A percentile compares a stretch with the other conserved stretches of the same genome.
Conservation (phyloP, 2,329 filamentous ascomycete species). For the Trichoderma polysporum region DNA sequence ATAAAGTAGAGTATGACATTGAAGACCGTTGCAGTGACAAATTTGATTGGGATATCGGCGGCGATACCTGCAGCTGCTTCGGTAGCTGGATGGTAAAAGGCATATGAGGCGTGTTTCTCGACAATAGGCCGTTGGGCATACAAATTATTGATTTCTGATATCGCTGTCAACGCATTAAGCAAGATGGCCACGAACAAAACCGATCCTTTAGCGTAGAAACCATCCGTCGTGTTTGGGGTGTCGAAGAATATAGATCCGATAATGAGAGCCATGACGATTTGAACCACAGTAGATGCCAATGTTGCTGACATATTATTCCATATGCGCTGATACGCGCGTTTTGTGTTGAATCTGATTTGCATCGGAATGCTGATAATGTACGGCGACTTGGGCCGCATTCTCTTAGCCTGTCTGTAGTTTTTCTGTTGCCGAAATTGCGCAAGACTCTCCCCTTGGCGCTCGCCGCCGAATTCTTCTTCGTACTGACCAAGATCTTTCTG, state of each 20-base stretch:
- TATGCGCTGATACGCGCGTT: conserved; percentile 52
- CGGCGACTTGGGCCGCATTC: conserved; percentile 53
- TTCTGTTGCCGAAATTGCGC: conserved; percentile 49
- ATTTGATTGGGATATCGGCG: conserved; percentile 58
- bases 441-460: conserved; percentile 39
- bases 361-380: conserved; percentile 57
- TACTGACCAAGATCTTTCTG: conserved; percentile 51
- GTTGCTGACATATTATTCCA: conserved; percentile 53
- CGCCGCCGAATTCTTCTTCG: conserved; percentile 45
- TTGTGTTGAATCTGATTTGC: conserved; percentile 53
- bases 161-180: conserved; percentile 57
- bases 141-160: conserved; percentile 52
- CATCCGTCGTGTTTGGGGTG: conserved; percentile 47
- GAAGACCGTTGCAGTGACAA: conserved; percentile 49
- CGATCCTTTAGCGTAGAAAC: conserved; percentile 55
- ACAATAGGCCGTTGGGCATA: conserved; percentile 49
- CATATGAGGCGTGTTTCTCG: conserved; percentile 49
- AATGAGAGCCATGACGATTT: conserved; percentile 59
- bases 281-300: conserved; percentile 44
- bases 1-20: conserved; percentile 61
- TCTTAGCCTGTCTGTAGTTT: conserved; percentile 51
- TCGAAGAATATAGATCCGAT: conserved; percentile 61
- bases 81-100: conserved; percentile 51
- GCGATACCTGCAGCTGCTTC: conserved; percentile 57
- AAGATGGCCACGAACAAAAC: conserved; percentile 61